Evolutionary conservation across 1,284 basidiomycete genomes (phyloP), one percentile per base, ranked within the genome.

Genomic region (Meripilus lineatus): DNA sequence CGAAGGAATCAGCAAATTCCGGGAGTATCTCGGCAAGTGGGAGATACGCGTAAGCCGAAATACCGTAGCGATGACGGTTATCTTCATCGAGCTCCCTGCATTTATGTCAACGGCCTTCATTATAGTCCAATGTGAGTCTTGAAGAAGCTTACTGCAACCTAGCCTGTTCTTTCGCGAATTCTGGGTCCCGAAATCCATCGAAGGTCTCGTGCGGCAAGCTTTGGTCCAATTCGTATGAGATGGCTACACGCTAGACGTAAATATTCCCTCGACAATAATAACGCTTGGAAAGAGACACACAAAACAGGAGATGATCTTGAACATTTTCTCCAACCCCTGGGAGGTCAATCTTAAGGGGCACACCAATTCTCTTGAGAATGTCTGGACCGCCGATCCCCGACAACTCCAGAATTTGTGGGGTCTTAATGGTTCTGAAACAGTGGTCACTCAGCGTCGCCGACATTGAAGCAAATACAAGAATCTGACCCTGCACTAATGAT

Each of bases 251-350:
- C n/a, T n/a, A n/a, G n/a, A n/a, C n/a, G n/a, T n/a, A n/a, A n/a
- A n/a, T n/a, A n/a, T n/a, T n/a, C n/a, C n/a, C n/a, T n/a, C n/a
- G n/a, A n/a, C n/a, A n/a, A n/a, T n/a, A n/a, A n/a, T n/a, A n/a
- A n/a, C n/a, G n/a, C n/a, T n/a, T n/a, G n/a, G n/a, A n/a, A n/a
- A n/a, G n/a, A n/a, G n/a, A n/a, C n/a, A n/a, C n/a, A n/a, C n/a
- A n/a, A 63, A 63, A 6, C 39, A 71, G 68, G 44, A 80, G 46
- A 61, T 84, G 81, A 58, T 87, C 82, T 56, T 83, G 79, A 33
- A 86, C 59, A 63, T 83, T 77, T 58, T 81, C 75, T 2, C 85
- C 85, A 40, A 89, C 84, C 38, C 78, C 79, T 4, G 82, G 80
- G 3, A 85, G 65, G 46, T 78, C 75, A 28, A 62, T 45, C 18